A percentile compares a stretch with the other conserved stretches of the same genome.
Conservation (phyloP, 169 alveolate genomes). For the Babesia microti region DNA sequence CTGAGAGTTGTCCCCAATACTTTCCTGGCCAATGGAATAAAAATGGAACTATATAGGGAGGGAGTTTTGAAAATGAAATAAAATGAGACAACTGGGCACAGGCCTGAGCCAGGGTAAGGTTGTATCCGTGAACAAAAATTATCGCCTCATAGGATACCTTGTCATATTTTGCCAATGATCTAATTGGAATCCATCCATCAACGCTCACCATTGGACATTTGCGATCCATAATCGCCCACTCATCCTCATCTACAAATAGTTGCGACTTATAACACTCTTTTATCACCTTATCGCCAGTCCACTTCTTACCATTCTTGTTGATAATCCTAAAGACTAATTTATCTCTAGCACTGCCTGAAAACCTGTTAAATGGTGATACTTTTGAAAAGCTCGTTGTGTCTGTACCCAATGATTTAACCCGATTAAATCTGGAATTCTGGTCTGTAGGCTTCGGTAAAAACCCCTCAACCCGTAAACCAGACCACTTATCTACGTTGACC, state of each 20-base stretch:
- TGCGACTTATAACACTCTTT: conserved; percentile 43
- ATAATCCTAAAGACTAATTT: no score
- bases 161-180: conserved; percentile 46
- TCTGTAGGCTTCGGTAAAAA: no score
- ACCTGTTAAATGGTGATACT: no score
- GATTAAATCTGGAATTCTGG: no score
- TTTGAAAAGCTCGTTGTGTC: no score
- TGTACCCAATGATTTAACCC: no score
- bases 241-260: conserved; percentile 61
- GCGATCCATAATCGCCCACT: conserved; percentile 61
- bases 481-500: conserved; percentile 27
- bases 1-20: conserved; percentile 59
- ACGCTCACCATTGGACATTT: conserved; percentile 43
- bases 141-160: conserved; percentile 67
- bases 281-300: no score
- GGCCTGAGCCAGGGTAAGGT: conserved; percentile 63
- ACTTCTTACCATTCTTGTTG: no score
- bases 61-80: conserved; percentile 61
- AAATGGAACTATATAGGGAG: conserved; percentile 64
- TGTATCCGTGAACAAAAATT: conserved; percentile 76
- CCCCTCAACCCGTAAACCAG: no score
- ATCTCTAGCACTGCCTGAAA: no score
- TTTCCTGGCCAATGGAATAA: conserved; percentile 71
- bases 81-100: conserved; percentile 67
- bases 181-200: conserved; percentile 57